A percentile compares a stretch with the other conserved stretches of the same genome.
Conservation (phyloP, 2,329 filamentous ascomycete genomes). For the Orbilia brochopaga region DNA sequence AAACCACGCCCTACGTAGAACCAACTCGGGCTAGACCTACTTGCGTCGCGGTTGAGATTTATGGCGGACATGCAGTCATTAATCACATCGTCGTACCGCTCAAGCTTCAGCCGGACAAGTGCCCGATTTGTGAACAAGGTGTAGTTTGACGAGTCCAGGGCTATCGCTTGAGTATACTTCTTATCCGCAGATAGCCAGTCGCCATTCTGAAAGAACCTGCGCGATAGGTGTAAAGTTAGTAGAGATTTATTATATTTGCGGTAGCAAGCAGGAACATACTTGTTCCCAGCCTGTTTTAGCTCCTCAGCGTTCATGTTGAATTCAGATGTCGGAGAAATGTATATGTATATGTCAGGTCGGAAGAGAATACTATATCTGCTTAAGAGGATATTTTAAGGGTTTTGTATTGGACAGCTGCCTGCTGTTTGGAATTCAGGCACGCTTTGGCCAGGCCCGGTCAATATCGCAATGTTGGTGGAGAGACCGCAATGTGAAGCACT, state of each 20-base stretch:
- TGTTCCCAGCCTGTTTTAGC: slow-evolving; percentile 52
- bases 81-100: slow-evolving; percentile 75
- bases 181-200: slow-evolving; percentile 72
- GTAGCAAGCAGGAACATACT: slow-evolving; percentile 49
- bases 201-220: slow-evolving; percentile 68
- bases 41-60: slow-evolving; percentile 66
- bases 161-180: slow-evolving; percentile 74
- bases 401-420: too few species aligned
- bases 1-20: too few species aligned
- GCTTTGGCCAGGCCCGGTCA: neutral
- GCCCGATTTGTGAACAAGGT: slow-evolving; percentile 88
- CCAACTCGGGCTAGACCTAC: too few species aligned
- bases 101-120: slow-evolving; percentile 77
- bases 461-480: neutral
- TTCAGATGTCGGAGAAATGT: neutral
- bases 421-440: too few species aligned
- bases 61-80: slow-evolving; percentile 79
- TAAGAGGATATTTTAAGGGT: too few species aligned
- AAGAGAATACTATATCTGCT: neutral
- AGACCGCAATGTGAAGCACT: neutral
- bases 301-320: slow-evolving; percentile 53
- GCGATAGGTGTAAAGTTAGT: too few species aligned
- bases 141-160: slow-evolving; percentile 72
- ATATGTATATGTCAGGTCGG: neutral
- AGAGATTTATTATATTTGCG: too few species aligned